phyloP scores from a whole-genome alignment of 768 basidiomycete genomes.

The Hydnomerulius pinastri region DNA sequence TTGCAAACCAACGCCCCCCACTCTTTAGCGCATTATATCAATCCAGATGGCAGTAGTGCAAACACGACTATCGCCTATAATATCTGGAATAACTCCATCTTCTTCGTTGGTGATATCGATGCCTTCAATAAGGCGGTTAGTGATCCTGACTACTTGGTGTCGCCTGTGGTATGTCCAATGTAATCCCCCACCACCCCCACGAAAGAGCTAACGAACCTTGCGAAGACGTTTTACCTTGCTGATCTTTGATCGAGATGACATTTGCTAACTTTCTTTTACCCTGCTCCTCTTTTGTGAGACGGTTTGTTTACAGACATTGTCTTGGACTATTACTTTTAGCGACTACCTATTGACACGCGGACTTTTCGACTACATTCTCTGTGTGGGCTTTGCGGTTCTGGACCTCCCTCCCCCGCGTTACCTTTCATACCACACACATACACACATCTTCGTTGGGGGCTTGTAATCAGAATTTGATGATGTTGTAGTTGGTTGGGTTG shows the following conservation, averaged over 20 bases:
- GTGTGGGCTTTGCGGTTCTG: not conserved
- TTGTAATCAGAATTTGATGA: not conserved
- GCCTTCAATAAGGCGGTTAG: conserved; percentile 39
- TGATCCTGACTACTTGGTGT: conserved; percentile 5
- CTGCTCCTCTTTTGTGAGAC: not conserved
- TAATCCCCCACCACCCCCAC: not conserved
- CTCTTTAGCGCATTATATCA: conserved; percentile 45
- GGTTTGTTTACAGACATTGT: not conserved
- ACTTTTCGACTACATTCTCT: not conserved
- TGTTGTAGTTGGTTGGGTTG: not conserved
- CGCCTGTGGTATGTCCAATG: conserved; percentile 35
- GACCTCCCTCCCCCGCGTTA: too few relatives aligned
- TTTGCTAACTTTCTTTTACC: not conserved
- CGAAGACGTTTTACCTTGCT: conserved; percentile 4
- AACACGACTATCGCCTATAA: conserved; percentile 42
- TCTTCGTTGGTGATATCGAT: conserved; percentile 45
- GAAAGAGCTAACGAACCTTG: not conserved
- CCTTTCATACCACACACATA: too few relatives aligned
- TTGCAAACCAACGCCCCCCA: not conserved
- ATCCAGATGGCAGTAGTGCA: conserved; percentile 43
- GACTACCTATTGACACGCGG: not conserved
- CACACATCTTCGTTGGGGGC: not conserved
- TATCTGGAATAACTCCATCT: conserved; percentile 39
- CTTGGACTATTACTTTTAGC: not conserved
- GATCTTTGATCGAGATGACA: not conserved